phyloP scores from a whole-genome alignment of 139 green algal species.

The Astrephomene gubernaculifera region DNA sequence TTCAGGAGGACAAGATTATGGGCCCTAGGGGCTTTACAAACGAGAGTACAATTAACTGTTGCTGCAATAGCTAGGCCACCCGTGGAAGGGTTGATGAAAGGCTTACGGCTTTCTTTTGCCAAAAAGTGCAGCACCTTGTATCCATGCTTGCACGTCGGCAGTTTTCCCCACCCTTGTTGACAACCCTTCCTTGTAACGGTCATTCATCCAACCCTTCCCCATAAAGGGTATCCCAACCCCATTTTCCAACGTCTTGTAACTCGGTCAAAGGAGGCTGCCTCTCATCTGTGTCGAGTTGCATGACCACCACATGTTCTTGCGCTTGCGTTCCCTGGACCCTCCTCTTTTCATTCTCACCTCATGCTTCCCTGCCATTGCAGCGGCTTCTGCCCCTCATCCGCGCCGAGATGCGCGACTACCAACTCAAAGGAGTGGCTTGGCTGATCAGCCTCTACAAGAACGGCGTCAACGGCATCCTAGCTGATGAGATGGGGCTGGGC shows the following conservation, averaged over 20 bases:
- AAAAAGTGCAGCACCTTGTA: neutral
- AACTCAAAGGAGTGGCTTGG: slow-evolving; percentile 94
- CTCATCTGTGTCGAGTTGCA: too few relatives aligned
- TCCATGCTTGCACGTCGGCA: neutral
- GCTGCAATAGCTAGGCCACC: too few relatives aligned
- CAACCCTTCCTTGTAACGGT: too few relatives aligned
- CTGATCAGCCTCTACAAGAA: slow-evolving; percentile 93
- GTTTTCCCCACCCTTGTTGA: too few relatives aligned
- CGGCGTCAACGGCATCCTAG: slow-evolving; percentile 94
- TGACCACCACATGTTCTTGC: too few relatives aligned
- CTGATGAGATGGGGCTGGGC: slow-evolving; percentile 97
- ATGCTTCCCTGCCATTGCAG: slow-evolving; percentile 36
- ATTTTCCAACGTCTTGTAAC: too few relatives aligned
- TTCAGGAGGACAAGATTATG: neutral
- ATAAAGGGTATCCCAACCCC: too few relatives aligned
- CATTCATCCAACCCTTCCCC: too few relatives aligned
- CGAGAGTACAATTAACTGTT: too few relatives aligned
- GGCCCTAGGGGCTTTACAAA: neutral
- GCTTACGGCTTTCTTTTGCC: neutral
- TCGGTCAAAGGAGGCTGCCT: too few relatives aligned
- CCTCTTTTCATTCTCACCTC: neutral
- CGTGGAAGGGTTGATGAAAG: neutral
- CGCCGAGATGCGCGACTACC: slow-evolving; percentile 87
- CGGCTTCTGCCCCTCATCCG: slow-evolving; percentile 86
- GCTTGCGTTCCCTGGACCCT: too few relatives aligned